Evolutionary conservation across 441 rosid genomes (phyloP).

Genomic region (Erodium trifolium): DNA sequence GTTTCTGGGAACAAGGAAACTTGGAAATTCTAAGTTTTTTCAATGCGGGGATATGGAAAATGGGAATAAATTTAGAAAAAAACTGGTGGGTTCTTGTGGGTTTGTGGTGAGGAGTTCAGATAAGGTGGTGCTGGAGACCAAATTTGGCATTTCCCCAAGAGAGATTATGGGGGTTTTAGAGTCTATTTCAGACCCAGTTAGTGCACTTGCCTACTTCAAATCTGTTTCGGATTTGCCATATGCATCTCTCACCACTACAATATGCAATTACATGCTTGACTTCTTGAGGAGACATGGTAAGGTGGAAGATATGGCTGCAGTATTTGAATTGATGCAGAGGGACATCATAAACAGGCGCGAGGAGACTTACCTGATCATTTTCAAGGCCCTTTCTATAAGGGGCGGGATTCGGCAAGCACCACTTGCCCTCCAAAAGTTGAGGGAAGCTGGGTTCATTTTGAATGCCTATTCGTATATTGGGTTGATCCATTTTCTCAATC

Average conservation of each 20-base stretch:
- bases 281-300: slow-evolving; percentile 49
- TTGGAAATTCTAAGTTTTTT: slow-evolving; percentile 30
- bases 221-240: slow-evolving; percentile 40
- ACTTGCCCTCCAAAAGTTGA: too few species aligned
- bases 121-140: slow-evolving; percentile 27
- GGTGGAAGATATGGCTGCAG: slow-evolving; percentile 27
- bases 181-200: slow-evolving; percentile 42
- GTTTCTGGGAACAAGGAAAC: not conserved
- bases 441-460: too few species aligned
- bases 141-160: slow-evolving; percentile 32
- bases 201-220: slow-evolving; percentile 54
- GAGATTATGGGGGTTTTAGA: slow-evolving; percentile 42
- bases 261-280: slow-evolving; percentile 77
- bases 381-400: too few species aligned
- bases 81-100: slow-evolving; percentile 28
- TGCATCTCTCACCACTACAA: slow-evolving; percentile 56
- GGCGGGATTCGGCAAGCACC: too few species aligned
- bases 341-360: too few species aligned
- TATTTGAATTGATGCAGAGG: too few species aligned
- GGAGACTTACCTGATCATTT: too few species aligned
- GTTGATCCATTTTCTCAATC: too few species aligned
- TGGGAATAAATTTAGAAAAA: slow-evolving; percentile 35
- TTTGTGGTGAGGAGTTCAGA: slow-evolving; percentile 27
- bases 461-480: too few species aligned
- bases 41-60: slow-evolving; percentile 28